Percentiles rank a stretch among this genome's conserved stretches.
Conservation (phyloP, 345 rosid genomes). For the Brassica incana region DNA sequence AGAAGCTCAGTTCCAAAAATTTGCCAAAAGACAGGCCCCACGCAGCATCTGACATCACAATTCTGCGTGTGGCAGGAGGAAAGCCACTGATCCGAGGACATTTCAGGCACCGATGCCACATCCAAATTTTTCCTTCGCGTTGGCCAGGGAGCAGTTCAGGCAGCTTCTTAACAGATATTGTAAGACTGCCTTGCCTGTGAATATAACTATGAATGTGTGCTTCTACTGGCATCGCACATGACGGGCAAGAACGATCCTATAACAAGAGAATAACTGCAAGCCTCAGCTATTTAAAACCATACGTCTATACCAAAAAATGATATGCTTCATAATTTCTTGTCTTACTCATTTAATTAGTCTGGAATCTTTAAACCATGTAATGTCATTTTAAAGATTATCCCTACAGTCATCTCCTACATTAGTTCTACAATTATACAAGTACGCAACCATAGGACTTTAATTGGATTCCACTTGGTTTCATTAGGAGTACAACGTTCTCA, state of each 20-base stretch:
- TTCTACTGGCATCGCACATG: slow-evolving; percentile 93
- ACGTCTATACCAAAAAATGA: slow-evolving; percentile 11
- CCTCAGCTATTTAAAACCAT: slow-evolving; percentile 23
- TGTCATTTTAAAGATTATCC: neutral
- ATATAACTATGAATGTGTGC: slow-evolving; percentile 96
- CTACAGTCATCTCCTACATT: slow-evolving; percentile 5
- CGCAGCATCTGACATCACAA: slow-evolving; percentile 97
- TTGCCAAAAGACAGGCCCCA: slow-evolving; percentile 98
- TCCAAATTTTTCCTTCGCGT: slow-evolving; percentile 95
- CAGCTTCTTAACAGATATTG: slow-evolving; percentile 85
- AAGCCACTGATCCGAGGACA: slow-evolving; percentile 83
- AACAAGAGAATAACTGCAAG: slow-evolving; percentile 21
- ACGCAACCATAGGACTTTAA: slow-evolving; percentile 2
- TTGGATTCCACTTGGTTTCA: slow-evolving; percentile 20
- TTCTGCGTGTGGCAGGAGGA: slow-evolving; percentile 92
- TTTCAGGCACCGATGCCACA: slow-evolving; percentile 97
- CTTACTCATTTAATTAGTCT: slow-evolving; percentile 9
- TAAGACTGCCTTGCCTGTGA: slow-evolving; percentile 93
- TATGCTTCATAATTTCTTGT: slow-evolving; percentile 13
- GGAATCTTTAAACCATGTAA: slow-evolving; percentile 19
- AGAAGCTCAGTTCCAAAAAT: slow-evolving; percentile 95
- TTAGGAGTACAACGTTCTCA: slow-evolving; percentile 8
- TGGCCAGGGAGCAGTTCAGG: slow-evolving; percentile 77
- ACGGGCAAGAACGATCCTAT: slow-evolving; percentile 65
- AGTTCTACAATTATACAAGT: slow-evolving; percentile 15